phyloP scores from a whole-genome alignment of 371 early-diverging fungal genomes.

The Phascolomyces articulosus region DNA sequence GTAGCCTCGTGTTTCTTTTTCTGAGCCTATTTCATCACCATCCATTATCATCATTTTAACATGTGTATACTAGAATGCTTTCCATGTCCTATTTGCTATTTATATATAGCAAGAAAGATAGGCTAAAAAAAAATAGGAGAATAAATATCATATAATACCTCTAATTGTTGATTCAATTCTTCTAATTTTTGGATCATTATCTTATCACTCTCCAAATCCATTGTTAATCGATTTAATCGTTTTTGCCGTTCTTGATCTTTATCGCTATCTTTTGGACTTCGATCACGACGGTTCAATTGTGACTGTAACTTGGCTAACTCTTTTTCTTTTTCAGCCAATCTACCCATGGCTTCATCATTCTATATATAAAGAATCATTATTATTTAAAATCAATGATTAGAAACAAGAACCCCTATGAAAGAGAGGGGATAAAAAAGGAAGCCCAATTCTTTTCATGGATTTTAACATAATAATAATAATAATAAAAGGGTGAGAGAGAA shows the following conservation, averaged over 20 bases:
- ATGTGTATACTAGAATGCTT: background rate
- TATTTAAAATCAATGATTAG: background rate
- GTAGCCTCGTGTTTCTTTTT: constrained; percentile 48
- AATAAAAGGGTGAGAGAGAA: no score
- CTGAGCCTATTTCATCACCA: constrained; percentile 40
- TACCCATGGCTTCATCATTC: constrained; percentile 40
- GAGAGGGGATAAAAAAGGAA: background rate
- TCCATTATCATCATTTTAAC: no score
- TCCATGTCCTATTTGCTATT: background rate
- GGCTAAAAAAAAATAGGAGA: background rate
- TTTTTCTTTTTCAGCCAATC: constrained; percentile 44
- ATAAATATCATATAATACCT: constrained; percentile 24
- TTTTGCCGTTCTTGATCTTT: constrained; percentile 35
- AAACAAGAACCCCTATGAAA: no score
- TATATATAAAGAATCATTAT: no score
- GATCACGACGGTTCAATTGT: constrained; percentile 37
- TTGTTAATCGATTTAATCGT: constrained; percentile 39
- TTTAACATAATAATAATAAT: no score
- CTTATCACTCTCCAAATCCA: constrained; percentile 51
- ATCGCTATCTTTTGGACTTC: constrained; percentile 24
- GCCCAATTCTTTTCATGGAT: background rate
- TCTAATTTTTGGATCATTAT: constrained; percentile 45
- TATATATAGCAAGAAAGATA: background rate
- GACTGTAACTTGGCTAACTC: constrained; percentile 40
- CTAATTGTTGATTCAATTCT: constrained; percentile 45